Evolutionary conservation across 2,329 filamentous ascomycete genomes (phyloP).

Genomic region (Zasmidium angulare): DNA sequence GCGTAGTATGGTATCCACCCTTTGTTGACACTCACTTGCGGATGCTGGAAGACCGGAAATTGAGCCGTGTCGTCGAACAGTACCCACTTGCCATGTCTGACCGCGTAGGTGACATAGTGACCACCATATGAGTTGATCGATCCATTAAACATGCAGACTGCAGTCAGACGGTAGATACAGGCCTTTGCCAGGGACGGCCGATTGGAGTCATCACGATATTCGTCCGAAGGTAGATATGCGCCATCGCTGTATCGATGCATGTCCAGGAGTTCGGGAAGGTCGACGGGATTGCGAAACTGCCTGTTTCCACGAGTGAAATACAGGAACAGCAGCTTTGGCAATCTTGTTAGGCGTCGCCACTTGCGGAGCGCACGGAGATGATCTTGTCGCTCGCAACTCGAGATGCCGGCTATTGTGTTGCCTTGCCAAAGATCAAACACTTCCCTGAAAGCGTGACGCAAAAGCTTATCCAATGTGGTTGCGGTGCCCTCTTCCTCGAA

Average conservation of each 20-base stretch:
- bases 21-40: background rate
- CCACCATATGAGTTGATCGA: too few species aligned
- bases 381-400: too few species aligned
- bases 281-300: background rate
- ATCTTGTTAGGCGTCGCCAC: background rate
- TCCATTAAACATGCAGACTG: background rate
- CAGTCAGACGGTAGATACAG: background rate
- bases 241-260: background rate
- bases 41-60: background rate
- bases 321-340: background rate
- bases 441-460: too few species aligned
- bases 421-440: too few species aligned
- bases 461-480: too few species aligned
- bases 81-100: background rate
- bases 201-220: background rate
- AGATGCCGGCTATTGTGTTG: too few species aligned
- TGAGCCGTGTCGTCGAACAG: background rate
- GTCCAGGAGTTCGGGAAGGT: background rate
- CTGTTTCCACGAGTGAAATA: background rate
- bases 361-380: background rate
- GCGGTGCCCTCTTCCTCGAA: background rate
- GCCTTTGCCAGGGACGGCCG: too few species aligned
- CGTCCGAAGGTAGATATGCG: background rate
- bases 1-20: background rate
- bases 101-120: background rate